phyloP scores from a whole-genome alignment of 2,329 filamentous ascomycete genomes.

The Fusarium papillatum region DNA sequence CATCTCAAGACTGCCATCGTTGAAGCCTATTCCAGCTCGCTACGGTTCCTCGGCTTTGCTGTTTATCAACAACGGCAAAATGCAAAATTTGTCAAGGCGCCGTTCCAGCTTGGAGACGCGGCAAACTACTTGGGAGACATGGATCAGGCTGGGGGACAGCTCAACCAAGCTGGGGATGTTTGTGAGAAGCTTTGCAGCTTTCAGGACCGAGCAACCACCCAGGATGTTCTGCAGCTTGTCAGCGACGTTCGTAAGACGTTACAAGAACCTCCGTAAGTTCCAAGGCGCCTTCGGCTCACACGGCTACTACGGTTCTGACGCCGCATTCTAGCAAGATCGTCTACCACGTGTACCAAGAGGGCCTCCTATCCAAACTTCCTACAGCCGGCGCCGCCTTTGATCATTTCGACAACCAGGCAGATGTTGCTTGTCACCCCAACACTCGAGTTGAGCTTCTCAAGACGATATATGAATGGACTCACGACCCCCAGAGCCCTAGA shows the following conservation, averaged over 20 bases:
- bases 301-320: neutral
- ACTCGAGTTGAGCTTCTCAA: constrained; percentile 49
- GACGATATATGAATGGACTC: constrained; percentile 47
- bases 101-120: neutral
- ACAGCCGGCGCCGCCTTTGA: neutral
- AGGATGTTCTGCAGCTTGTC: neutral
- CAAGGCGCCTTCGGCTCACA: neutral
- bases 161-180: neutral
- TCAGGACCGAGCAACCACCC: neutral
- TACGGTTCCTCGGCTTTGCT: neutral
- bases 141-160: neutral
- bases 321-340: neutral
- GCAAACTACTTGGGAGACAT: neutral
- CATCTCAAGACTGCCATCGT: neutral
- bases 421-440: constrained; percentile 40
- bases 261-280: neutral
- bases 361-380: neutral
- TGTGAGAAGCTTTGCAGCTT: neutral
- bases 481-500: constrained; percentile 29
- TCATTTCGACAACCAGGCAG: neutral
- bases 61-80: neutral
- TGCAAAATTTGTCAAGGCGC: neutral
- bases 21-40: neutral
- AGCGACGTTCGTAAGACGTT: neutral
- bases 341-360: neutral